A percentile compares a stretch with the other conserved stretches of the same genome.
phyloP scores from a whole-genome alignment of 345 rosid species.

The Eutrema japonicum region DNA sequence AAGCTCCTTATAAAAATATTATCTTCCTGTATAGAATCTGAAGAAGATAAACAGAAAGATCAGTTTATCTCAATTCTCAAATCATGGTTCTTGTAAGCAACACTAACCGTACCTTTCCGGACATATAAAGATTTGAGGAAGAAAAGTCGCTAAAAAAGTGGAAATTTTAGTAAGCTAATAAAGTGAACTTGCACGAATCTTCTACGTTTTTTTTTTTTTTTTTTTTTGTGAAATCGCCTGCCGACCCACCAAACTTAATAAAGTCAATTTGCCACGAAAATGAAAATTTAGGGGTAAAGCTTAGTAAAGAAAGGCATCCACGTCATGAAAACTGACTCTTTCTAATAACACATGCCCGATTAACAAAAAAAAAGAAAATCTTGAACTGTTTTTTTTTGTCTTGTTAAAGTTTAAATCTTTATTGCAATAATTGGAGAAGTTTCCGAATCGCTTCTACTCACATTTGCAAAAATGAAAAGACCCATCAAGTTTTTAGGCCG shows the following conservation, averaged over 20 bases:
- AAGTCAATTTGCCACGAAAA: constrained; percentile 37
- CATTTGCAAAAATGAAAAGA: not conserved
- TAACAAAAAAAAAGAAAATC: not conserved
- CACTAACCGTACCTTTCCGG: constrained; percentile 39
- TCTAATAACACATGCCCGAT: constrained; percentile 24
- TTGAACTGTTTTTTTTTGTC: constrained; percentile 11
- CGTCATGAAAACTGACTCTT: constrained; percentile 37
- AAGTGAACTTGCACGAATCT: constrained; percentile 41
- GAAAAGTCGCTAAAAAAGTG: constrained; percentile 32
- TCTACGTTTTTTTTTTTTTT: constrained; percentile 14
- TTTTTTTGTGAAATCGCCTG: constrained; percentile 17
- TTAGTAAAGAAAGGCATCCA: constrained; percentile 34
- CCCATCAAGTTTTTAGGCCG: not conserved
- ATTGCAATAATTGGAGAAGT: not conserved
- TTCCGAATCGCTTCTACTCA: not conserved
- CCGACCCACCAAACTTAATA: constrained; percentile 44
- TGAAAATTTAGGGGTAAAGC: constrained; percentile 33
- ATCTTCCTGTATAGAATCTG: constrained; percentile 31
- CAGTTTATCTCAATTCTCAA: not conserved
- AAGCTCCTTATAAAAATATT: not conserved
- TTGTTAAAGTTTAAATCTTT: constrained; percentile 40
- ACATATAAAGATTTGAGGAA: constrained; percentile 27
- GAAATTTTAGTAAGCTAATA: constrained; percentile 37
- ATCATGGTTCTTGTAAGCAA: constrained; percentile 24
- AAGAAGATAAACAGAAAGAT: constrained; percentile 17